A percentile compares a stretch with the other conserved stretches of the same genome.
Conservation (phyloP, 371 early-diverging fungal species). For the Choanephora cucurbitarum region DNA sequence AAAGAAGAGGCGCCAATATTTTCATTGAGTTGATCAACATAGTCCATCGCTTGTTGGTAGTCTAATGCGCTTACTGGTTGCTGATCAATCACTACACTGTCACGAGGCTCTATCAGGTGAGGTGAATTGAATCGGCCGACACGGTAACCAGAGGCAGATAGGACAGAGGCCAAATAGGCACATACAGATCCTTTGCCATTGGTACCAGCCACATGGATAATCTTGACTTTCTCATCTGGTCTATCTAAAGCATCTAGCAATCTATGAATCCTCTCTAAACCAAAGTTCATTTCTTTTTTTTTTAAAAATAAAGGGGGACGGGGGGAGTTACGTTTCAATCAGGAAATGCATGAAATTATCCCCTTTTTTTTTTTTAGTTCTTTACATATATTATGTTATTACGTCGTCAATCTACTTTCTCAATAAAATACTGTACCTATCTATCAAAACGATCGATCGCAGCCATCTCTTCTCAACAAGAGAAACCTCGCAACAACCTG, state of each 20-base stretch:
- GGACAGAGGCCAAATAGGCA: constrained; percentile 57
- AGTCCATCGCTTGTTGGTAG: constrained; percentile 42
- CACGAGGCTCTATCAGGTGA: constrained; percentile 69
- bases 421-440: too few species aligned
- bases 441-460: too few species aligned
- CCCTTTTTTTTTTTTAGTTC: too few species aligned
- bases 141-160: constrained; percentile 37
- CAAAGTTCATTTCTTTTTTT: constrained; percentile 54
- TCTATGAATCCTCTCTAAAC: constrained; percentile 61
- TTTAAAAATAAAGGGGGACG: too few species aligned
- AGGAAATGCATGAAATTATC: too few species aligned
- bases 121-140: constrained; percentile 81
- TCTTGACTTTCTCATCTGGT: constrained; percentile 58
- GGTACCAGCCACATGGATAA: constrained; percentile 82
- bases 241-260: constrained; percentile 60
- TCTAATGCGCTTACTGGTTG: constrained; percentile 34
- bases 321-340: too few species aligned
- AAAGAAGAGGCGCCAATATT: constrained; percentile 49
- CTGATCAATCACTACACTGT: constrained; percentile 65
- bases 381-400: too few species aligned
- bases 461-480: not conserved
- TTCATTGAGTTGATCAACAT: constrained; percentile 30
- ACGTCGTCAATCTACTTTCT: too few species aligned
- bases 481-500: constrained; percentile 25
- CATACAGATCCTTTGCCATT: constrained; percentile 85